phyloP scores from a whole-genome alignment of 1,284 basidiomycete genomes.

The Leccinum angustisporum region DNA sequence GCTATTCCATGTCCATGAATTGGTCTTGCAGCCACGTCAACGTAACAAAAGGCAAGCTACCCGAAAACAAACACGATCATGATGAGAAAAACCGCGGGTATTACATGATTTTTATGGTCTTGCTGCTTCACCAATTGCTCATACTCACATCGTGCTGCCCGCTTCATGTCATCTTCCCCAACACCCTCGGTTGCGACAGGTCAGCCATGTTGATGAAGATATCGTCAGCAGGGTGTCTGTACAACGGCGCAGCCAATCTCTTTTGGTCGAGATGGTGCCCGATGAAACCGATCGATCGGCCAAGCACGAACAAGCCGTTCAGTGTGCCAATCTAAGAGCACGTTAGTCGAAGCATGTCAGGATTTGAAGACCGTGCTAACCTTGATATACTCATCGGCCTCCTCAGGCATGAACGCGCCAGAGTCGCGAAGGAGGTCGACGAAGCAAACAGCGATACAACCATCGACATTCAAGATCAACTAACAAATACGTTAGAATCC shows the following conservation, averaged over 20 bases:
- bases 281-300: conserved; percentile 96
- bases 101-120: conserved; percentile 20
- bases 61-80: background rate
- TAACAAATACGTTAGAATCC: conserved; percentile 22
- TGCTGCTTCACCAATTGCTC: background rate
- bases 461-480: conserved; percentile 95
- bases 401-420: conserved; percentile 94
- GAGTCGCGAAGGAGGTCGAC: conserved; percentile 92
- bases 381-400: conserved; percentile 97
- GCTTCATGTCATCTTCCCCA: conserved; percentile 53
- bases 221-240: conserved; percentile 88
- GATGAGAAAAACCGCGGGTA: conserved; percentile 23
- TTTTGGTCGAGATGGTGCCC: conserved; percentile 96
- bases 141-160: background rate
- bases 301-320: conserved; percentile 96
- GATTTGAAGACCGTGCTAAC: conserved; percentile 31
- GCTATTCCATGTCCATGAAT: background rate
- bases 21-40: background rate
- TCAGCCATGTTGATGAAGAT: conserved; percentile 88
- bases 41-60: background rate
- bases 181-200: conserved; percentile 72
- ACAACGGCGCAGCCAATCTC: conserved; percentile 87
- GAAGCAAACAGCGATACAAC: conserved; percentile 97
- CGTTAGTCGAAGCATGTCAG: conserved; percentile 8
- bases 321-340: conserved; percentile 73